A percentile compares a stretch with the other conserved stretches of the same genome.
Conservation (phyloP, 2,329 filamentous ascomycete species). For the Colletotrichum higginsianum region DNA sequence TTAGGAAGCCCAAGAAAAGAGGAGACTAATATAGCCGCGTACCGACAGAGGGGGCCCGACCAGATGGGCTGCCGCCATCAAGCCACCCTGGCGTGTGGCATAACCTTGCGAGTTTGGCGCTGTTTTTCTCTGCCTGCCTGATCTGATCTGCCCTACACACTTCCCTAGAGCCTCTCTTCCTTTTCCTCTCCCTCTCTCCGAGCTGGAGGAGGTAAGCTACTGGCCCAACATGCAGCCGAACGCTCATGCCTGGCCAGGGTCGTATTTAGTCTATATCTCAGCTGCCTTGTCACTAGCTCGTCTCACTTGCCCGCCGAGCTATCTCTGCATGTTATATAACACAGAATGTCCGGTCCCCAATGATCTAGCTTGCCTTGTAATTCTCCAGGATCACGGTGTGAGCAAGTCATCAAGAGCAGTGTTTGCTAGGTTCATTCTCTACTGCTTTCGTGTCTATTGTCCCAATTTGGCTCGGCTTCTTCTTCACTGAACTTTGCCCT, state of each 20-base stretch:
- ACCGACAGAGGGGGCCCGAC: constrained; percentile 20
- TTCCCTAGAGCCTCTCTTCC: background rate
- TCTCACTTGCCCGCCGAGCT: constrained; percentile 10
- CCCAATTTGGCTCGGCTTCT: constrained; percentile 27
- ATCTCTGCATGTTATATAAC: constrained; percentile 33
- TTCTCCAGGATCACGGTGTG: constrained; percentile 28
- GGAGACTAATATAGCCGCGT: constrained; percentile 25
- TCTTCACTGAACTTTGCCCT: constrained; percentile 34
- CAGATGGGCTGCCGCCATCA: constrained; percentile 17
- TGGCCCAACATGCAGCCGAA: constrained; percentile 27
- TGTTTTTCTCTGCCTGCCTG: background rate
- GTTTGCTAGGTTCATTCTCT: background rate
- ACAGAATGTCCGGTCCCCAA: constrained; percentile 26
- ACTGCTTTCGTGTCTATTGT: constrained; percentile 22
- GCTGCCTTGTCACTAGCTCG: constrained; percentile 1
- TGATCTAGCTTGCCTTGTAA: background rate
- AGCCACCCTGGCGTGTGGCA: constrained; percentile 14
- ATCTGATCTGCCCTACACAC: constrained; percentile 7
- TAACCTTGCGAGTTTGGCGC: constrained; percentile 11
- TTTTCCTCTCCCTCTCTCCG: background rate
- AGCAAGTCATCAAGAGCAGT: constrained; percentile 27
- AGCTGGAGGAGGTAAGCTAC: constrained; percentile 13
- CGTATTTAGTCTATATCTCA: constrained; percentile 24
- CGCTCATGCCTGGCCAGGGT: constrained; percentile 25
- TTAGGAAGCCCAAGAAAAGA: background rate